phyloP scores from a whole-genome alignment of 1,284 basidiomycete genomes.

The Laetiporus sulphureus region DNA sequence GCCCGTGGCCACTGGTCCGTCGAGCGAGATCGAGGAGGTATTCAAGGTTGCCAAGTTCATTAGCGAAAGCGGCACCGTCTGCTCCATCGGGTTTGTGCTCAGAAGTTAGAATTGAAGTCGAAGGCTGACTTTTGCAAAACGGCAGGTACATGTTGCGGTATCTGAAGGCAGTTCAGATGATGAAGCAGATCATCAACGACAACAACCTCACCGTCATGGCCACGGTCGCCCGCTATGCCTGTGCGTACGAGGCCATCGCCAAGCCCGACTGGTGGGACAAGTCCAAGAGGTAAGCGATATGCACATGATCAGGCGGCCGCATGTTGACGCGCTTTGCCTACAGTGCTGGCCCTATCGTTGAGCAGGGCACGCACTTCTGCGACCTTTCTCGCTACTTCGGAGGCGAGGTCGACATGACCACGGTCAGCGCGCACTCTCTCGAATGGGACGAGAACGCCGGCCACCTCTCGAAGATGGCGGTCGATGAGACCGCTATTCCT shows the following conservation, averaged over 20 bases:
- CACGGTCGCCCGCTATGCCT: conserved; percentile 92
- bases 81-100: conserved; percentile 74
- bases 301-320: conserved; percentile 55
- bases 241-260: conserved; percentile 85
- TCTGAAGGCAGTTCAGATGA: conserved; percentile 92
- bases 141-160: conserved; percentile 86
- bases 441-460: conserved; percentile 93
- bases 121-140: no score
- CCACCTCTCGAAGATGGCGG: conserved; percentile 69
- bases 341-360: conserved; percentile 87
- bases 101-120: no score
- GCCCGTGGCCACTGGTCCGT: conserved; percentile 83
- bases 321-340: conserved; percentile 1
- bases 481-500: conserved; percentile 76
- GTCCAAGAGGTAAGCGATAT: conserved; percentile 80
- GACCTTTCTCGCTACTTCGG: conserved; percentile 96
- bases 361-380: conserved; percentile 93
- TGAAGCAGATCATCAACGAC: conserved; percentile 95
- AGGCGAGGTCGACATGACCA: conserved; percentile 87
- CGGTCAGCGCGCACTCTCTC: conserved; percentile 81
- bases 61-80: conserved; percentile 64
- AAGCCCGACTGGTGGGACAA: conserved; percentile 99
- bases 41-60: conserved; percentile 67
- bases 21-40: conserved; percentile 59
- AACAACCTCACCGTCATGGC: conserved; percentile 97